Conservation (phyloP, 768 basidiomycete genomes). For the Cantharellus cinnabarinus region DNA sequence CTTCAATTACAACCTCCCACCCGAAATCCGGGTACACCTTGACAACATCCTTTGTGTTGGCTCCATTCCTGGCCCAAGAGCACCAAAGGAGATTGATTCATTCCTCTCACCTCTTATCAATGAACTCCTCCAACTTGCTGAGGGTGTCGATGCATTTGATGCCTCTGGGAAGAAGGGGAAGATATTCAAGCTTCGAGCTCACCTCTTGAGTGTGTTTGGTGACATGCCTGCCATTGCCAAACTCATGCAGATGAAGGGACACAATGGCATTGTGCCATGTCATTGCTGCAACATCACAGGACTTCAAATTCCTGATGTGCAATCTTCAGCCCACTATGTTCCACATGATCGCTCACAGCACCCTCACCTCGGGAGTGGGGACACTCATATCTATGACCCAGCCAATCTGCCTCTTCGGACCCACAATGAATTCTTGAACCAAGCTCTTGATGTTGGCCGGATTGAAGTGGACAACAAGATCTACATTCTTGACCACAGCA, state of each 20-base stretch:
- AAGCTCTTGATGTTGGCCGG: neutral
- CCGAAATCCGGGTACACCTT: constrained; percentile 19
- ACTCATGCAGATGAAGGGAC: constrained; percentile 24
- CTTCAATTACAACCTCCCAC: constrained; percentile 25
- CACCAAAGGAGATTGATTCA: constrained; percentile 22
- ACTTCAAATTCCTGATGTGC: neutral
- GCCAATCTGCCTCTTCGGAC: neutral
- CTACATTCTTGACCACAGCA: too few relatives aligned
- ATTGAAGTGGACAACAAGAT: too few relatives aligned
- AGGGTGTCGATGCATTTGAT: constrained; percentile 18
- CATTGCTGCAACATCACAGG: neutral
- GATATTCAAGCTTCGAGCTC: constrained; percentile 16
- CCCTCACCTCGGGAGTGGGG: neutral
- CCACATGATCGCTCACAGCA: neutral
- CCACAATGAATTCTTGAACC: neutral
- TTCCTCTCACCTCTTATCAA: constrained; percentile 21
- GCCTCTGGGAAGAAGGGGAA: constrained; percentile 7
- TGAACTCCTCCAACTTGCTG: constrained; percentile 18
- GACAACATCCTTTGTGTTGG: constrained; percentile 21
- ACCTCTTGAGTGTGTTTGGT: constrained; percentile 14
- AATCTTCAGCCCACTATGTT: neutral
- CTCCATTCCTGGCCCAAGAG: constrained; percentile 27
- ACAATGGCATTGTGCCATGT: constrained; percentile 19
- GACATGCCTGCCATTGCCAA: constrained; percentile 20
- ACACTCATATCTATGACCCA: neutral